Base-by-base conservation (phyloP, 805 yeast genomes). In the Jamesozyma piceae region DNA sequence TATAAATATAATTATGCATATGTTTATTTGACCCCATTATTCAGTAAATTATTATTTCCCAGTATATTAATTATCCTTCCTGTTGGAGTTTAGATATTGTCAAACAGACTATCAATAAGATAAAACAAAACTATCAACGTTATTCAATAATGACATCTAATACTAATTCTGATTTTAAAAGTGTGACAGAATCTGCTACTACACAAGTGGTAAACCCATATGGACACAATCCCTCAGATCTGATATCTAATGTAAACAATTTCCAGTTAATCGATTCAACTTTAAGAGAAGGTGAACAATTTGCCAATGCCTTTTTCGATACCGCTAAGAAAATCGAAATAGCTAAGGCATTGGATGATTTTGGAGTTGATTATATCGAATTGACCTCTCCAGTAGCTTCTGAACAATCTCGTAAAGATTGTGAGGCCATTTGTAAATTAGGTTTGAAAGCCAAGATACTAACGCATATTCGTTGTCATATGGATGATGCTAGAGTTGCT, bases 401-500 rank as follows among this genome's bases (percentile, higher is more conserved):
- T 45, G 97, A 90, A 66, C 97, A 90, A 72, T 78, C 89, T 46
- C 78, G 92, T 63, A 67, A 63, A 47, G 98, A 90, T 67, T 90
- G 97, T 73, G 97, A 92, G 71, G 97, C 97, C 45, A 90, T 90
- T 55, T 92, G 97, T 75, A 90, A 92, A 73, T 75, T 92, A 54
- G 97, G 97, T 10, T 78, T 90, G 64, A 87, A 84, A 70, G 90
- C 97, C 50, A 90, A 92, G 72, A 87, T 92, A 50, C 76, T 90
- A 53, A 90, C 98, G 39, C 97, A 90, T 66, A 92, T 92, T 54
- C 79, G 97, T 68, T 90, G 98, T 69, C 97, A 90, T 69, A 90
- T 90, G 97, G 97, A 90, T 66, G 98, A 92, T 60, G 98, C 97
- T 44, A 76, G 82, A 57, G 85, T 92, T 46, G 98, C 98, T 5